A percentile compares a stretch with the other conserved stretches of the same genome.
Evolutionary conservation across 73 alveolate genomes (phyloP).

Genomic region (Durusdinium trenchii): DNA sequence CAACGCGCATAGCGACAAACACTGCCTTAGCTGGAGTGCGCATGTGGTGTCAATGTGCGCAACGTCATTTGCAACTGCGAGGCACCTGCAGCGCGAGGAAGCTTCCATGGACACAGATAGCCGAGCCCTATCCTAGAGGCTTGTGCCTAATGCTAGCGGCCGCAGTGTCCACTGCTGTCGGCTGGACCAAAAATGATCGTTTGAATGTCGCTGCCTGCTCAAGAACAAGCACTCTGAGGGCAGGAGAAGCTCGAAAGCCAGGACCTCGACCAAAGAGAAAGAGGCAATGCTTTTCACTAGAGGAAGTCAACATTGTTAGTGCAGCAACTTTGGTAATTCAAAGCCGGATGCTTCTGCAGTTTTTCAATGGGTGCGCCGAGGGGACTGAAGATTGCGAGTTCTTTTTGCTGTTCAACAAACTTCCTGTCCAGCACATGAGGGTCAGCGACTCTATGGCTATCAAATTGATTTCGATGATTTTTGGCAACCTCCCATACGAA

Average conservation of each 20-base stretch:
- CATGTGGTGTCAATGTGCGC: background rate
- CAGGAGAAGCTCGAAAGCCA: background rate
- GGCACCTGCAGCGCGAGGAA: background rate
- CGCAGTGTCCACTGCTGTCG: background rate
- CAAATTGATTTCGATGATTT: background rate
- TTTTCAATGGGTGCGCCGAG: background rate
- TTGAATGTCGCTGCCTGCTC: background rate
- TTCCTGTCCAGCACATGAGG: background rate
- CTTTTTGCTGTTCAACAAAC: background rate
- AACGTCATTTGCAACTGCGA: background rate
- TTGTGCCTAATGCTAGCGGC: background rate
- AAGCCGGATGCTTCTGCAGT: background rate
- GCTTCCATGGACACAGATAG: background rate
- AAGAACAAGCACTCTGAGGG: background rate
- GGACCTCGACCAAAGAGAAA: background rate
- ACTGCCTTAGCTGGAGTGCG: background rate
- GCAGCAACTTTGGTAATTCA: background rate
- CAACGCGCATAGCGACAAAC: background rate
- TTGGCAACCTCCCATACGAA: background rate
- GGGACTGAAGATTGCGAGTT: background rate
- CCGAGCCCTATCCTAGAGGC: slow-evolving; percentile 23
- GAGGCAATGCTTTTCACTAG: background rate
- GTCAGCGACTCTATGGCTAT: background rate
- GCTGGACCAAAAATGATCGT: background rate
- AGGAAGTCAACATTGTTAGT: background rate